Conservation (phyloP, 768 basidiomycete genomes). For the Xerocomus brunneocitrinus region DNA sequence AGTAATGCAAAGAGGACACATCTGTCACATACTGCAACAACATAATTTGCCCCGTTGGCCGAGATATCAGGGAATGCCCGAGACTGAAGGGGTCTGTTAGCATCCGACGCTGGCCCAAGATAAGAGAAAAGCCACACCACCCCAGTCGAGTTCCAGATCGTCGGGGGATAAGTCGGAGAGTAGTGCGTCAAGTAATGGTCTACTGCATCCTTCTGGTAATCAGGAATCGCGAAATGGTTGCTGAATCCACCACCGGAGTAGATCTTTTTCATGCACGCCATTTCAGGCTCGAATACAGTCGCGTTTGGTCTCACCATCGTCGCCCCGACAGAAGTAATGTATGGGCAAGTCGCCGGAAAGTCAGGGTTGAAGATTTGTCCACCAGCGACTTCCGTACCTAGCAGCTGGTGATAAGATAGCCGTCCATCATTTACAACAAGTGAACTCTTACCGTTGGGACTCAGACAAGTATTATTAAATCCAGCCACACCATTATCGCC, state of each 20-base stretch:
- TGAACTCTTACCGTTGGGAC: slow-evolving; percentile 30
- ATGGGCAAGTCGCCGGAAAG: slow-evolving; percentile 44
- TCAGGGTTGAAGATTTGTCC: slow-evolving; percentile 37
- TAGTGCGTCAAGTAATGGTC: slow-evolving; percentile 29
- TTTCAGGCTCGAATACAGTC: slow-evolving; percentile 27
- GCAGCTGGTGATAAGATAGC: not conserved
- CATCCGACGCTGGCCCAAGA: slow-evolving; percentile 7
- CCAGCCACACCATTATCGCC: slow-evolving; percentile 34
- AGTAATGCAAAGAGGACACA: not conserved
- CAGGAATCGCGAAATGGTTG: slow-evolving; percentile 39
- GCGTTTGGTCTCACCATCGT: slow-evolving; percentile 38
- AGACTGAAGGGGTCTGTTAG: slow-evolving; percentile 30
- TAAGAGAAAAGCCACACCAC: slow-evolving; percentile 14
- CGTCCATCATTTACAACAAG: too few relatives aligned
- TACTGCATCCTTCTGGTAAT: slow-evolving; percentile 36
- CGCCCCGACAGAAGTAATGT: slow-evolving; percentile 44
- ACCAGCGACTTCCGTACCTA: not conserved
- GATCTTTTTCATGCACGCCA: slow-evolving; percentile 27
- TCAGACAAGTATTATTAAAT: slow-evolving; percentile 27
- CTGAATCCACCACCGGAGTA: slow-evolving; percentile 34
- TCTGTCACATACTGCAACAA: slow-evolving; percentile 14
- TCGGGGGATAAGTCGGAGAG: slow-evolving; percentile 20
- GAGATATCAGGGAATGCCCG: slow-evolving; percentile 36
- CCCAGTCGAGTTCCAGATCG: slow-evolving; percentile 27
- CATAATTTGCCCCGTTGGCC: slow-evolving; percentile 33